phyloP scores from a whole-genome alignment of 257 asterid genomes.

The Gardenia jasminoides region DNA sequence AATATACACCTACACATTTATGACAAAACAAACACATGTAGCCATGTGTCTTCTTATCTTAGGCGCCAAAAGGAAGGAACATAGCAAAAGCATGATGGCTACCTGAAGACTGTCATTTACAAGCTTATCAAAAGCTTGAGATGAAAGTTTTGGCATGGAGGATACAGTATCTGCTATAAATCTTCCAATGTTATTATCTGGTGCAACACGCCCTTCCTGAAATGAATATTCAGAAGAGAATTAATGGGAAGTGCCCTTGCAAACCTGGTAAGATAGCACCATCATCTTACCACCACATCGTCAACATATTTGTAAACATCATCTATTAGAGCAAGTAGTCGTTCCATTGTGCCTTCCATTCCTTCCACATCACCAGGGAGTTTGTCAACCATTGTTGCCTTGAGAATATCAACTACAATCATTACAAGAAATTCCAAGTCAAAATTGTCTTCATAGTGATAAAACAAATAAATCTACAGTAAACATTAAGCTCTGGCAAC shows the following conservation, averaged over 20 bases:
- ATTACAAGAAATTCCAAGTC: neutral
- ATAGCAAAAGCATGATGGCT: neutral
- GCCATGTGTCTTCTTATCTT: neutral
- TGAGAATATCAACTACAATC: slow-evolving; percentile 70
- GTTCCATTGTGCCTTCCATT: slow-evolving; percentile 91
- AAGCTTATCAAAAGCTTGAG: slow-evolving; percentile 43
- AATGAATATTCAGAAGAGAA: slow-evolving; percentile 6
- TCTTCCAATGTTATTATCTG: slow-evolving; percentile 77
- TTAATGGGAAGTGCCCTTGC: neutral
- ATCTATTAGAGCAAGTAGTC: slow-evolving; percentile 74
- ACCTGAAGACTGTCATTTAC: slow-evolving; percentile 75
- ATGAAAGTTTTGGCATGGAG: slow-evolving; percentile 66
- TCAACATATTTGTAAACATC: slow-evolving; percentile 85
- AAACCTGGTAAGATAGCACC: neutral
- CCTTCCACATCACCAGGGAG: slow-evolving; percentile 94
- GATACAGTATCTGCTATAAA: slow-evolving; percentile 61
- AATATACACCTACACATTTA: neutral
- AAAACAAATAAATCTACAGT: neutral
- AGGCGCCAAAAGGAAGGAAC: no score
- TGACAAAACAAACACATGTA: no score
- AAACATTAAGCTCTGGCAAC: neutral
- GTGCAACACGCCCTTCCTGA: slow-evolving; percentile 73
- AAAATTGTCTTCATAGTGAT: neutral
- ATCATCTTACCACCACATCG: slow-evolving; percentile 81
- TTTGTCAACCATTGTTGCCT: slow-evolving; percentile 78